Evolutionary conservation across 2,329 filamentous ascomycete genomes (phyloP).

Genomic region (Monosporascus sp.): DNA sequence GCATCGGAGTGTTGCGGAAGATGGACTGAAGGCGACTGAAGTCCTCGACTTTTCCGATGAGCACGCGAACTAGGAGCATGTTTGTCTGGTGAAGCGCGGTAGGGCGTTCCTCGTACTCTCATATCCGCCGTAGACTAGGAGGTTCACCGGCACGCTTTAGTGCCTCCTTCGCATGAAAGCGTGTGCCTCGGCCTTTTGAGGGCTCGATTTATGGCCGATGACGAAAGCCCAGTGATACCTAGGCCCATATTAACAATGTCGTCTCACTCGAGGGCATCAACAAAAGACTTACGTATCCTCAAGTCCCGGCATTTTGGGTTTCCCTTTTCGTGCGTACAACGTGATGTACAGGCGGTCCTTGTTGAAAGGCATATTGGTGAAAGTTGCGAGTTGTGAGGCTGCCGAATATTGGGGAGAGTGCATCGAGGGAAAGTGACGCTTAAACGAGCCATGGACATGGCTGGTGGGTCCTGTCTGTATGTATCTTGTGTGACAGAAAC

Average conservation of each 20-base stretch:
- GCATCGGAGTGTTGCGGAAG: constrained; percentile 25
- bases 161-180: constrained; percentile 29
- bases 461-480: too few relatives aligned
- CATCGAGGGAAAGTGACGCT: too few relatives aligned
- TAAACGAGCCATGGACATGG: too few relatives aligned
- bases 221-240: constrained; percentile 35
- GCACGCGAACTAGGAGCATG: constrained; percentile 18
- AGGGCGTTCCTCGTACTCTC: constrained; percentile 22
- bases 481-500: too few relatives aligned
- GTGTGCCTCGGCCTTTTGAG: constrained; percentile 13
- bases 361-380: neutral
- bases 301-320: constrained; percentile 8
- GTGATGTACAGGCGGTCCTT: constrained; percentile 18
- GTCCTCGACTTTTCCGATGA: constrained; percentile 27
- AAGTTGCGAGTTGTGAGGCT: too few relatives aligned
- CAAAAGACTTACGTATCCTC: constrained; percentile 13
- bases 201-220: constrained; percentile 30
- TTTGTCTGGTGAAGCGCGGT: neutral
- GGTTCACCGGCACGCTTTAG: constrained; percentile 1
- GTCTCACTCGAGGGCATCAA: neutral
- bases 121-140: constrained; percentile 13
- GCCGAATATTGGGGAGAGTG: too few relatives aligned
- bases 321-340: constrained; percentile 14
- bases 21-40: constrained; percentile 19
- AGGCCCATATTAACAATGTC: neutral